A percentile compares a stretch with the other conserved stretches of the same genome.
Conservation (phyloP, 2,329 filamentous ascomycete genomes). For the Cyphellophora europaea region DNA sequence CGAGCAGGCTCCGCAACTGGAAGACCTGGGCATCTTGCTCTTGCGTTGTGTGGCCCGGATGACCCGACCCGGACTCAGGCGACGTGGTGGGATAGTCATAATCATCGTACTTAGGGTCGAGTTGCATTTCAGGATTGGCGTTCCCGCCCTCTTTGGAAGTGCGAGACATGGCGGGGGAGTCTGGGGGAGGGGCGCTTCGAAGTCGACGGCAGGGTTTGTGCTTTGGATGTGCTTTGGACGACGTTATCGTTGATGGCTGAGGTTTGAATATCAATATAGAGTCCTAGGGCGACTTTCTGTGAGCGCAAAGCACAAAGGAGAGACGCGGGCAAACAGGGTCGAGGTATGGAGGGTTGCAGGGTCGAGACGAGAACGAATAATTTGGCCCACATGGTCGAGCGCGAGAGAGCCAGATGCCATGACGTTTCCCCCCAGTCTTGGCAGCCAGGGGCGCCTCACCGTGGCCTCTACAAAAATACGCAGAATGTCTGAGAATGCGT, state of each 20-base stretch:
- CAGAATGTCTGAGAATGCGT: no score
- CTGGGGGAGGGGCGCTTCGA: neutral
- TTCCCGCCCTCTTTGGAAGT: constrained; percentile 8
- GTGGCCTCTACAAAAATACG: no score
- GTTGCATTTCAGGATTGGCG: constrained; percentile 32
- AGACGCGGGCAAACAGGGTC: no score
- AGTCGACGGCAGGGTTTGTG: neutral
- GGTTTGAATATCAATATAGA: no score
- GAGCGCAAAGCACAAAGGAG: no score
- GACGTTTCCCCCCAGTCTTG: no score
- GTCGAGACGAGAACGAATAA: no score
- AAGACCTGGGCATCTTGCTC: constrained; percentile 83
- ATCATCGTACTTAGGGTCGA: constrained; percentile 89
- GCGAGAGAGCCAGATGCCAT: no score
- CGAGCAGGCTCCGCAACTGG: constrained; percentile 76
- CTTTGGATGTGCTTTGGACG: neutral
- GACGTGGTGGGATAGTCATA: constrained; percentile 85
- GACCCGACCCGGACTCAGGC: constrained; percentile 60
- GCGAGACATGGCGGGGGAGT: constrained; percentile 12
- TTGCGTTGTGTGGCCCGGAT: constrained; percentile 77
- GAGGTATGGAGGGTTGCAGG: no score
- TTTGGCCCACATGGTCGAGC: no score
- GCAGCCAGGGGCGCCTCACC: no score
- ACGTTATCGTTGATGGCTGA: neutral
- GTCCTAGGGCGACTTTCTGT: no score